Conservation (phyloP, 257 asterid genomes). For the Euphrasia confusa region DNA sequence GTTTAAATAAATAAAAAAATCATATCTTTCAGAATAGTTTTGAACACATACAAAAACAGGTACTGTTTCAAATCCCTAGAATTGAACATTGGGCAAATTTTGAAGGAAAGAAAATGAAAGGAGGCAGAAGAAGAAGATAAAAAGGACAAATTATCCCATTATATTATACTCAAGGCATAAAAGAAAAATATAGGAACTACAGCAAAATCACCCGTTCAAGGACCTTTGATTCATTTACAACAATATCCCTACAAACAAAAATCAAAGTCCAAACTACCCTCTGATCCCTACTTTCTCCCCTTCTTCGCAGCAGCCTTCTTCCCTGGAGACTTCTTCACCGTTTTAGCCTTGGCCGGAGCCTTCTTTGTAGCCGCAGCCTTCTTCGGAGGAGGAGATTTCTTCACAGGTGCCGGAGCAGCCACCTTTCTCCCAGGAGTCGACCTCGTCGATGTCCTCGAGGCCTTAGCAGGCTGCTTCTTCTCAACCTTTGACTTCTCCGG, state of each 20-base stretch:
- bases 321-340: constrained; percentile 30
- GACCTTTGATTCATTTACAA: constrained; percentile 35
- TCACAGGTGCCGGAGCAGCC: constrained; percentile 28
- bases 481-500: constrained; percentile 41
- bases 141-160: constrained; percentile 22
- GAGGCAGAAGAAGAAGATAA: background rate
- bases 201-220: constrained; percentile 27
- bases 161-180: constrained; percentile 25
- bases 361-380: constrained; percentile 39
- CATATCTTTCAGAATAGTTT: constrained; percentile 24
- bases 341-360: constrained; percentile 28
- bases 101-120: background rate
- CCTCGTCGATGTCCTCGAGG: constrained; percentile 40
- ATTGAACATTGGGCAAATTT: background rate
- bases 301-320: constrained; percentile 36
- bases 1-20: background rate
- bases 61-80: constrained; percentile 25
- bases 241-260: constrained; percentile 41
- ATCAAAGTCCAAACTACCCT: constrained; percentile 23
- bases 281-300: constrained; percentile 39
- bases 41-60: constrained; percentile 12
- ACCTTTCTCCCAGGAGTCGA: constrained; percentile 47
- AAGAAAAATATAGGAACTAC: constrained; percentile 13
- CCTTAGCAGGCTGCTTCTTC: constrained; percentile 51
- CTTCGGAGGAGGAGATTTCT: constrained; percentile 39